A percentile compares a stretch with the other conserved stretches of the same genome.
Conservation (phyloP, 805 yeast genomes). For the Hanseniaspora lachancei region DNA sequence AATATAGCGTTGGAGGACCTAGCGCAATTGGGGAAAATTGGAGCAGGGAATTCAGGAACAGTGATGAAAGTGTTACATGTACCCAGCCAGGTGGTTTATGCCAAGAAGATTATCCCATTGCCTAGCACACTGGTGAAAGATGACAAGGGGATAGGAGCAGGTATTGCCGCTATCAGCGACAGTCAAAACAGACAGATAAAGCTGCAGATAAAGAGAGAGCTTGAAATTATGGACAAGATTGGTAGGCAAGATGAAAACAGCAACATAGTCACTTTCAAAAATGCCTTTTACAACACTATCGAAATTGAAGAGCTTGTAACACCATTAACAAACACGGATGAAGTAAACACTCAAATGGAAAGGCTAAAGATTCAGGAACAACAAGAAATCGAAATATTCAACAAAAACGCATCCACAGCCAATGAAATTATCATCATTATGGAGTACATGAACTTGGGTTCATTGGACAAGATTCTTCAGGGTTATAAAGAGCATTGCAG, state of each 20-base stretch:
- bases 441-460: slow-evolving; percentile 94
- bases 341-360: not conserved
- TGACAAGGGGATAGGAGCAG: slow-evolving; percentile 48
- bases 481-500: slow-evolving; percentile 40
- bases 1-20: slow-evolving; percentile 40
- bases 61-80: slow-evolving; percentile 80
- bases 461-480: slow-evolving; percentile 65
- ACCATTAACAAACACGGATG: slow-evolving; percentile 12
- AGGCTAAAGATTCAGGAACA: not conserved
- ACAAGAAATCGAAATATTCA: slow-evolving; percentile 17
- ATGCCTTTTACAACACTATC: slow-evolving; percentile 58
- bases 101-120: slow-evolving; percentile 73
- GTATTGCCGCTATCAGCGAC: slow-evolving; percentile 16
- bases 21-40: slow-evolving; percentile 61
- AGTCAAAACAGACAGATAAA: slow-evolving; percentile 38
- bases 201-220: slow-evolving; percentile 75
- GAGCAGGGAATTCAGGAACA: slow-evolving; percentile 89
- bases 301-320: slow-evolving; percentile 6
- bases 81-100: slow-evolving; percentile 80
- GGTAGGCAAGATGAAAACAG: slow-evolving; percentile 39
- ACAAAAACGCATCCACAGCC: slow-evolving; percentile 19
- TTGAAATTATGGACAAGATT: slow-evolving; percentile 83
- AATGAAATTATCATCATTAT: slow-evolving; percentile 77
- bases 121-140: not conserved
- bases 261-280: slow-evolving; percentile 78